These are phyloP conservation scores for Fusarium pseudonygamai DNA, from an alignment of 2,329 filamentous ascomycete genomes.

Conservation along the genomic window DNA sequence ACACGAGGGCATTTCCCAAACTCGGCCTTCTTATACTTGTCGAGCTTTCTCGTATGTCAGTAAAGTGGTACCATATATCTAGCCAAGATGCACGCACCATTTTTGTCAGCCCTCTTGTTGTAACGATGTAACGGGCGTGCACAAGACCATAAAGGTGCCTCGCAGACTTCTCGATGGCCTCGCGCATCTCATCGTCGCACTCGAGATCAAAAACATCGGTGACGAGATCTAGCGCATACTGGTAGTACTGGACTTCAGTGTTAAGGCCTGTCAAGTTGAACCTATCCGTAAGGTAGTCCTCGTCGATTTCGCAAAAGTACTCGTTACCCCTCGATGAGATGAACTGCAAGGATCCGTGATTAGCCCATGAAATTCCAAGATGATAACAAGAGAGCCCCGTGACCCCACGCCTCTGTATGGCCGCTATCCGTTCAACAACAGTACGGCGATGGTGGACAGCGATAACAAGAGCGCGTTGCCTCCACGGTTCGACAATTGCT, in stretches of 20 bases:
- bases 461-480: conserved; percentile 5
- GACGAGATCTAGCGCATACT: conserved; percentile 96
- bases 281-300: conserved; percentile 96
- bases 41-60: conserved; percentile 69
- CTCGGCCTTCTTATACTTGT: conserved; percentile 98
- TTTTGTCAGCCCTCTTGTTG: conserved; percentile 90
- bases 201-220: conserved; percentile 99
- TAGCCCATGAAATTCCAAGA: conserved; percentile 18
- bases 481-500: neutral
- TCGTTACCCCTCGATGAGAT: conserved; percentile 98
- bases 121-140: conserved; percentile 96
- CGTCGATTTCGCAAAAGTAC: conserved; percentile 99
- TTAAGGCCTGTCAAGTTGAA: conserved; percentile 98
- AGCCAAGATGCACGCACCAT: conserved; percentile 71
- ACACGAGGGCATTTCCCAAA: conserved; percentile 99
- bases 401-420: conserved; percentile 18
- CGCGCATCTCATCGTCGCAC: conserved; percentile 97
- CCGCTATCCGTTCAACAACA: neutral
- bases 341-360: conserved; percentile 68
- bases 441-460: neutral
- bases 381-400: neutral
- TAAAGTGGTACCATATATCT: neutral
- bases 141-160: conserved; percentile 95
- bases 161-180: conserved; percentile 97
- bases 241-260: conserved; percentile 97